phyloP scores from a whole-genome alignment of 2,329 filamentous ascomycete genomes.

The Fusarium sambucinum region DNA sequence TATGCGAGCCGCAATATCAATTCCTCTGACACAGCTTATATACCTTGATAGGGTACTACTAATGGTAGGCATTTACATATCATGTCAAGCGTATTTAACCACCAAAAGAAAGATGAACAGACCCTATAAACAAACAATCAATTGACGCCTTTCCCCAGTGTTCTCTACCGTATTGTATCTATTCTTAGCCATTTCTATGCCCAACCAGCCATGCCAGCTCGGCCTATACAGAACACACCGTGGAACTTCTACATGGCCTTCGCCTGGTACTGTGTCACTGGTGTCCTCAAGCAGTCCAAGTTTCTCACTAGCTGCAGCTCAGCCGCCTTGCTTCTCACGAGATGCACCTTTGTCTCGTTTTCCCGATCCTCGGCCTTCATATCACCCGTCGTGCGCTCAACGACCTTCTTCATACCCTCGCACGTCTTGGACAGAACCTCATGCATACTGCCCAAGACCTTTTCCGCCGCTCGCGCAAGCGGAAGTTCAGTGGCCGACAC shows the following conservation, averaged over 20 bases:
- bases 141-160: slow-evolving; percentile 11
- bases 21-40: too few relatives aligned
- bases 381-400: slow-evolving; percentile 58
- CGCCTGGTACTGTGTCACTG: slow-evolving; percentile 73
- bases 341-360: slow-evolving; percentile 69
- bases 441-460: slow-evolving; percentile 93
- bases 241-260: slow-evolving; percentile 56
- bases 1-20: not conserved
- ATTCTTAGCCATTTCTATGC: slow-evolving; percentile 17
- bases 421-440: slow-evolving; percentile 79
- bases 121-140: not conserved
- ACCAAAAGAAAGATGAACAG: slow-evolving; percentile 1
- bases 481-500: slow-evolving; percentile 79
- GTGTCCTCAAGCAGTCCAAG: slow-evolving; percentile 73
- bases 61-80: too few relatives aligned
- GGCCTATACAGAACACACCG: not conserved
- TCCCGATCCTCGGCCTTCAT: slow-evolving; percentile 60
- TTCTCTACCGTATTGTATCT: slow-evolving; percentile 38
- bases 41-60: too few relatives aligned
- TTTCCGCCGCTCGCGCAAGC: slow-evolving; percentile 84
- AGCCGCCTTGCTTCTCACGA: slow-evolving; percentile 83
- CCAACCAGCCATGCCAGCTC: not conserved
- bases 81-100: not conserved
- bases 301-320: slow-evolving; percentile 88
- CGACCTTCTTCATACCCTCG: slow-evolving; percentile 68